Percentiles rank a stretch among this genome's conserved stretches.
Conservation (phyloP, 2,329 filamentous ascomycete species). For the Amesomyces nigricolor region DNA sequence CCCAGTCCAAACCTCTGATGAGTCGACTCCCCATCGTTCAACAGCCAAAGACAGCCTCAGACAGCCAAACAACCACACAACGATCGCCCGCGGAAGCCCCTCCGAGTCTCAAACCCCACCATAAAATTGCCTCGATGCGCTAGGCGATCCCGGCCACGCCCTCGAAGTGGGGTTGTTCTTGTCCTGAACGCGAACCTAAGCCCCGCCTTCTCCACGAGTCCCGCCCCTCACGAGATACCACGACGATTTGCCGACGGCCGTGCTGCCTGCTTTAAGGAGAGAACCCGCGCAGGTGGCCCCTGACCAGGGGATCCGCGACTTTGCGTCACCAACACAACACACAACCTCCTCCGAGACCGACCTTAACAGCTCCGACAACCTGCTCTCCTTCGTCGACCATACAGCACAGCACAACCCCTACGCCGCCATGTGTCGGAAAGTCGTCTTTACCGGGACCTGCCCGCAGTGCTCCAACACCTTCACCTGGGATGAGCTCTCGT, state of each 20-base stretch:
- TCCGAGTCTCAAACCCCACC: conserved; percentile 3
- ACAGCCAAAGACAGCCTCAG: too few relatives aligned
- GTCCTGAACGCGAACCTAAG: neutral
- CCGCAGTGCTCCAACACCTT: conserved; percentile 37
- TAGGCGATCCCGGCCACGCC: neutral
- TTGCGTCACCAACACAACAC: neutral
- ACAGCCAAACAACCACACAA: too few relatives aligned
- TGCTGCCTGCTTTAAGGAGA: neutral
- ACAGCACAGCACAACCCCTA: neutral
- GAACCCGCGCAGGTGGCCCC: neutral
- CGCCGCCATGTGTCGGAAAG: conserved; percentile 41
- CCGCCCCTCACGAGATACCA: neutral
- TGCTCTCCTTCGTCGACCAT: neutral
- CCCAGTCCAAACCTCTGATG: too few relatives aligned
- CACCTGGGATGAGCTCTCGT: conserved; percentile 41
- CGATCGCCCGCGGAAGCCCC: neutral
- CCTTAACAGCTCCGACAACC: too few relatives aligned
- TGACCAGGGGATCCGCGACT: conserved; percentile 1
- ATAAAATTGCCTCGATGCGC: conserved; percentile 1
- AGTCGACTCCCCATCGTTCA: too few relatives aligned
- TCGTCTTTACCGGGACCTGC: conserved; percentile 41
- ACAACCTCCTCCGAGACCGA: too few relatives aligned
- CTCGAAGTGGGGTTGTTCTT: neutral
- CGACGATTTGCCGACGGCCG: neutral
- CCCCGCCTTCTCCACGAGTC: neutral